Evolutionary conservation across 2,329 filamentous ascomycete species (phyloP).

Genomic region (Anthostomella pinea): DNA sequence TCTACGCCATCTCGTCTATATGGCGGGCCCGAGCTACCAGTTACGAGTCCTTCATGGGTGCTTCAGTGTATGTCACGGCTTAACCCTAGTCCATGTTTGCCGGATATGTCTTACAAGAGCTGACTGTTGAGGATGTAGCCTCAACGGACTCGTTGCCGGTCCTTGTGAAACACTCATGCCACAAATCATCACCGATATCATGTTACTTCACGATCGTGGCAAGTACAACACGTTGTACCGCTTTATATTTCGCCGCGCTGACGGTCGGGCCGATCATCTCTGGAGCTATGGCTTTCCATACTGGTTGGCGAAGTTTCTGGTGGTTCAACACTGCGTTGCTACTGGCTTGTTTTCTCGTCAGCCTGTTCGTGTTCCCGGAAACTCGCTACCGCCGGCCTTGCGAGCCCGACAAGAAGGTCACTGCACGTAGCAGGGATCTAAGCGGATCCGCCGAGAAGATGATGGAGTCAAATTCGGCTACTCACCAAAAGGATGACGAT

Average conservation of each 20-base stretch:
- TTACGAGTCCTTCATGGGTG: slow-evolving; percentile 64
- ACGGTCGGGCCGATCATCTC: slow-evolving; percentile 45
- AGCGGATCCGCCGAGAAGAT: background rate
- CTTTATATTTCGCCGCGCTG: slow-evolving; percentile 58
- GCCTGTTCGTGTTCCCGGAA: slow-evolving; percentile 61
- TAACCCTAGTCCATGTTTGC: no score
- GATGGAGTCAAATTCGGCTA: slow-evolving; percentile 4
- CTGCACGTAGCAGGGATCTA: background rate
- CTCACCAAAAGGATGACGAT: slow-evolving; percentile 10
- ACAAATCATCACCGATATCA: slow-evolving; percentile 61
- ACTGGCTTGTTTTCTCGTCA: slow-evolving; percentile 46
- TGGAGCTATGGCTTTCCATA: slow-evolving; percentile 56
- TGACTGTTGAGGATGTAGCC: slow-evolving; percentile 14
- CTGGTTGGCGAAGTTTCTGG: slow-evolving; percentile 63
- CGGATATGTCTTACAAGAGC: no score
- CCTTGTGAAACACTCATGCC: slow-evolving; percentile 62
- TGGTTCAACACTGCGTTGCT: slow-evolving; percentile 61
- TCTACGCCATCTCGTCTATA: slow-evolving; percentile 44
- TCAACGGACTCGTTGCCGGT: slow-evolving; percentile 62
- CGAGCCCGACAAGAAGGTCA: slow-evolving; percentile 20
- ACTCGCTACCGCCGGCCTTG: slow-evolving; percentile 55
- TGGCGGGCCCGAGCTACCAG: slow-evolving; percentile 54
- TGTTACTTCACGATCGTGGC: slow-evolving; percentile 63
- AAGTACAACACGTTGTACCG: slow-evolving; percentile 55
- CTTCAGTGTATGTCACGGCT: slow-evolving; percentile 39